Base-by-base conservation (phyloP, 208 protist species). In the Crithidia acanthocephali region DNA sequence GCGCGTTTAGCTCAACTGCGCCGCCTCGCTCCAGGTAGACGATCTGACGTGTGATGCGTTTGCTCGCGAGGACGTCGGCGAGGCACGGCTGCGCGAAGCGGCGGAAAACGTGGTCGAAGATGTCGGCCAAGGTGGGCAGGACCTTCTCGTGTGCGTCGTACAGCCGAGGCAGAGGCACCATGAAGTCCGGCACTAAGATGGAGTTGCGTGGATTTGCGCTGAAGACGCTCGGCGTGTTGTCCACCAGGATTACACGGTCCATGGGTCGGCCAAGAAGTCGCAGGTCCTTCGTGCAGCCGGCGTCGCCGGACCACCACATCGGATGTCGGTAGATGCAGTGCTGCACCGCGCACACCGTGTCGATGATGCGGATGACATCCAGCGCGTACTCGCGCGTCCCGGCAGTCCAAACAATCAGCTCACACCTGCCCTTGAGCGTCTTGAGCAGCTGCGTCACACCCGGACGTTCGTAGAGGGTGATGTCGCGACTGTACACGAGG, bases 391-490 rank as follows among this genome's bases (percentile, higher is more conserved):
- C 85, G 13, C 86, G 79, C 42, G 86, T 88, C 13, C 90, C 92
- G 15, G 92, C 92, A 1, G 92, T 96, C 92, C 92, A 96, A 25
- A 96, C 67, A 66, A 95, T 91, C 28, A 96, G 56, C 74, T 96
- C 92, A 18, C 89, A 75, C 61, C 68, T 76, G 30, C 84, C 80
- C 23, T 82, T 87, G 15, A 96, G 74, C 6, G 81, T 76, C 63
- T 88, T 81, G 15, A 95, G 72, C 53, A 95, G 62, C 45, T 85
- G 74, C 4, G 81, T 25, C 27, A 81, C 71, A 55, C 85, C 92
- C 13, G 87, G 85, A 23, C 92, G 84, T 71, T 74, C 63, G 22
- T 89, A 69, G 52, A 93, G 79, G 33, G 77, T 84, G 23, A 61
- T 67, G 33, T 88, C 69, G n/a, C 92, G 80, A 58, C 92, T 92